phyloP scores from a whole-genome alignment of 176 grass and related monocot species.

The Carex cristatella region DNA sequence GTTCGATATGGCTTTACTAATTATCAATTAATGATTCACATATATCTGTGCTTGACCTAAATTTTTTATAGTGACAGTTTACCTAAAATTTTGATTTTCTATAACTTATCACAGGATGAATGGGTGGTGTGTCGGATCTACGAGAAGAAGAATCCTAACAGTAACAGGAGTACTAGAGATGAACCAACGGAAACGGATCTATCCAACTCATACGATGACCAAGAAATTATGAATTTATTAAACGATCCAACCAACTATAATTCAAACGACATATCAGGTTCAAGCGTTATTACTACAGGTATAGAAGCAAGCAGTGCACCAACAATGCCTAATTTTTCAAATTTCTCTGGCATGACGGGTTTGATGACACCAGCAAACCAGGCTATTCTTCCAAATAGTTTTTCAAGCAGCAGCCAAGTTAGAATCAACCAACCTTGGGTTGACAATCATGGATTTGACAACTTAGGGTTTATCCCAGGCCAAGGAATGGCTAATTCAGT shows the following conservation, averaged over 20 bases:
- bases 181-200: conserved; percentile 24
- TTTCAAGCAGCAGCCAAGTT: neutral
- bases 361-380: neutral
- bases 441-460: neutral
- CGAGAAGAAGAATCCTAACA: conserved; percentile 31
- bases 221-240: conserved; percentile 27
- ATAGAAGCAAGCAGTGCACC: neutral
- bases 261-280: conserved; percentile 5
- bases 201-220: conserved; percentile 29
- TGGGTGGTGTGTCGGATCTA: conserved; percentile 62
- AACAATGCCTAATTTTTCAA: neutral
- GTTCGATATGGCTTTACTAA: neutral
- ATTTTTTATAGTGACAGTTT: neutral
- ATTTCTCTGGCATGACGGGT: neutral
- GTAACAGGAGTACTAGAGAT: neutral
- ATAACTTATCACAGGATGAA: conserved; percentile 29
- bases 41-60: neutral
- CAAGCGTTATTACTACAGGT: neutral
- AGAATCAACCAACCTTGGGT: neutral
- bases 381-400: conserved; percentile 4
- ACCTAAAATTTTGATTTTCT: neutral
- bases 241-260: conserved; percentile 23
- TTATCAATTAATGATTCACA: neutral
- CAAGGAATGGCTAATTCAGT: conserved; percentile 4
- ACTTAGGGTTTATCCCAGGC: conserved; percentile 1